Evolutionary conservation across 768 basidiomycete genomes (phyloP).

Genomic region (Polyporus arcularius): DNA sequence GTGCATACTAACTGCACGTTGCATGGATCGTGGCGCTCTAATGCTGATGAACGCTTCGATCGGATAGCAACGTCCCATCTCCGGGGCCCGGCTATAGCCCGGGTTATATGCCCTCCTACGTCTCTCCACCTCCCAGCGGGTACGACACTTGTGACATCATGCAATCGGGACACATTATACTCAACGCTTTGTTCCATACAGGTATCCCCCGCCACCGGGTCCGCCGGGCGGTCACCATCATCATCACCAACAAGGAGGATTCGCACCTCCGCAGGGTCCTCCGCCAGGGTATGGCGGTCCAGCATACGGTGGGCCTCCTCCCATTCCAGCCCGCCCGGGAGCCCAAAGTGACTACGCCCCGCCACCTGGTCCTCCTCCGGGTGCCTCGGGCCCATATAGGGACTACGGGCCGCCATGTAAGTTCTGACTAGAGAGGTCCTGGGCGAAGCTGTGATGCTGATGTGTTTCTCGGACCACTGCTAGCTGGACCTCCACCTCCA

Average conservation of each 20-base stretch:
- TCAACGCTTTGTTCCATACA: not conserved
- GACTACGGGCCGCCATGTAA: conserved; percentile 28
- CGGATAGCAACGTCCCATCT: conserved; percentile 10
- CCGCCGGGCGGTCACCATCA: conserved; percentile 1
- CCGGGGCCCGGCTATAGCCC: conserved; percentile 16
- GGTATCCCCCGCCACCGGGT: conserved; percentile 17
- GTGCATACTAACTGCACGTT: not conserved
- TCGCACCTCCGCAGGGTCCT: conserved; percentile 12
- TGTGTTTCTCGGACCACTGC: not conserved
- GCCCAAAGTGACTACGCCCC: conserved; percentile 5
- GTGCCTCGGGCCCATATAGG: conserved; percentile 1
- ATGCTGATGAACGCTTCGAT: not conserved
- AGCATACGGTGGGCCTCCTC: not conserved
- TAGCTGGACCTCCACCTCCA: conserved; percentile 32
- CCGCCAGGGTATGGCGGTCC: conserved; percentile 1
- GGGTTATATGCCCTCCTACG: conserved; percentile 15
- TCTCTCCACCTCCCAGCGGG: conserved; percentile 19
- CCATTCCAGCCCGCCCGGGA: not conserved
- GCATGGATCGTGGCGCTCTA: not conserved
- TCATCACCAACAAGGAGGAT: not conserved
- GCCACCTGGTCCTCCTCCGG: conserved; percentile 20
- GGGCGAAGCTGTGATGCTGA: not conserved
- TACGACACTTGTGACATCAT: not conserved
- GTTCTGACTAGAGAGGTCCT: not conserved
- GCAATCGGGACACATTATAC: not conserved